Evolutionary conservation across 305 asterid genomes (phyloP), one percentile per base, ranked within the genome.

Genomic region (Andrographis paniculata): DNA sequence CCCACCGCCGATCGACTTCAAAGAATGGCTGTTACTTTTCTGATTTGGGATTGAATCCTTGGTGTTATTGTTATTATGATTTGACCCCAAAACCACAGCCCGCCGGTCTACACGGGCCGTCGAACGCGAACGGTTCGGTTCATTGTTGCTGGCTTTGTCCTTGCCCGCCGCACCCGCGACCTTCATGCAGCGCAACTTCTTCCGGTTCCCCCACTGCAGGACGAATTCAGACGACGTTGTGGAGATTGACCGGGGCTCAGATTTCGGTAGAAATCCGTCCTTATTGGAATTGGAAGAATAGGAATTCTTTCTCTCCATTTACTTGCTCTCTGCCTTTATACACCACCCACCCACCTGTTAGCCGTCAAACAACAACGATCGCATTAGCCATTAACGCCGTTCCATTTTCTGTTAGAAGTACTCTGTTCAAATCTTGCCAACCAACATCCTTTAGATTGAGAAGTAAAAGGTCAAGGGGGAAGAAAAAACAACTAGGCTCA

Each of bases 131-230:
- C 30, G 6, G 23, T 19, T 61, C 50, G 64, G 56, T 23, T 69
- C 73, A 5, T 76, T 61, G 45, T 73, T 82, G 59, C 79, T 54
- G 48, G 14, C 28, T 11, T 66, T 76, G 61, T 76, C 88, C 71
- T 75, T 75, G n/a, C n/a, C n/a, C n/a, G n/a, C n/a, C n/a, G n/a
- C 30, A 2, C 51, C 71, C 57, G 66, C 82, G 27, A 63, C 71
- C 72, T 89, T 89, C 93, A 78, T 82, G 67, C 95, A 80, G 18
- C 89, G 78, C 44, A 81, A 58, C 70, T 95, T 66, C 61, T 89
- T 89, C 55, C 82, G 64, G 56, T 75, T 86, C 11, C 96, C 98
- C 95, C 92, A 78, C 78, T 80, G 98, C 66, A 87, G 67, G 1
- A 67, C 73, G 64, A 84, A 81, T 52, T 87, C 87, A 0, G 92